Percentiles rank a stretch among this genome's conserved stretches.
These are phyloP conservation scores for Soucietia sequanensis DNA, from an alignment of 805 yeast species.

Conservation along the genomic window DNA sequence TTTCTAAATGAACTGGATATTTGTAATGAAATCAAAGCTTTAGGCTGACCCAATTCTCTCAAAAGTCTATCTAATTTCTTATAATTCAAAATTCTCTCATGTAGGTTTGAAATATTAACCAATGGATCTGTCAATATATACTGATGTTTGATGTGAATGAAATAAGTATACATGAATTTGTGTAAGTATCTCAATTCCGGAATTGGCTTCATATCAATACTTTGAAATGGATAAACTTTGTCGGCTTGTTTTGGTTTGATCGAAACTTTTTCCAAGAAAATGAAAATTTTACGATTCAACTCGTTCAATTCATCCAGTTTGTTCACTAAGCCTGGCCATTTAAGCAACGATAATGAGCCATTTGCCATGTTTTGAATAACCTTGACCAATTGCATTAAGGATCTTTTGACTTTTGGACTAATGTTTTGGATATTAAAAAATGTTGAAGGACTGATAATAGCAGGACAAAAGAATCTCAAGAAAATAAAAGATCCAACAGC, in stretches of 20 bases:
- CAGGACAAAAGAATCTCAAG: slow-evolving; percentile 84
- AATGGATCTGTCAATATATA: slow-evolving; percentile 25
- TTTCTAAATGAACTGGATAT: slow-evolving; percentile 51
- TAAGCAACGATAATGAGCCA: slow-evolving; percentile 64
- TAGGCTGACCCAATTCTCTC: slow-evolving; percentile 58
- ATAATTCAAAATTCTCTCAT: slow-evolving; percentile 25
- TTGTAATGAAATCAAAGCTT: slow-evolving; percentile 51
- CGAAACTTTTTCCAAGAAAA: slow-evolving; percentile 27
- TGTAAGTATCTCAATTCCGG: slow-evolving; percentile 41
- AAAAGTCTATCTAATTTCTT: slow-evolving; percentile 47
- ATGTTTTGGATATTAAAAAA: slow-evolving; percentile 30
- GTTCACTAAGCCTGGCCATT: slow-evolving; percentile 55
- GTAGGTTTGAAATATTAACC: slow-evolving; percentile 12
- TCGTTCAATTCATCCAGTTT: slow-evolving; percentile 38
- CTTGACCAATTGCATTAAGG: slow-evolving; percentile 76
- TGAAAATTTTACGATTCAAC: slow-evolving; percentile 26
- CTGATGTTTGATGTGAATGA: slow-evolving; percentile 25
- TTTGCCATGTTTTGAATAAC: slow-evolving; percentile 86
- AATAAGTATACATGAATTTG: slow-evolving; percentile 37
- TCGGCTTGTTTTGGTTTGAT: slow-evolving; percentile 6
- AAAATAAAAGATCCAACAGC: slow-evolving; percentile 89
- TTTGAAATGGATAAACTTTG: slow-evolving; percentile 24
- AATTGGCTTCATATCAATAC: slow-evolving; percentile 24
- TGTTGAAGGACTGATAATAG: slow-evolving; percentile 83
- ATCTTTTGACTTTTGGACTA: slow-evolving; percentile 50